A percentile compares a stretch with the other conserved stretches of the same genome.
These are phyloP conservation scores for Trichoderma sp. DNA, from an alignment of 2,329 filamentous ascomycete genomes.

Conservation along the genomic window DNA sequence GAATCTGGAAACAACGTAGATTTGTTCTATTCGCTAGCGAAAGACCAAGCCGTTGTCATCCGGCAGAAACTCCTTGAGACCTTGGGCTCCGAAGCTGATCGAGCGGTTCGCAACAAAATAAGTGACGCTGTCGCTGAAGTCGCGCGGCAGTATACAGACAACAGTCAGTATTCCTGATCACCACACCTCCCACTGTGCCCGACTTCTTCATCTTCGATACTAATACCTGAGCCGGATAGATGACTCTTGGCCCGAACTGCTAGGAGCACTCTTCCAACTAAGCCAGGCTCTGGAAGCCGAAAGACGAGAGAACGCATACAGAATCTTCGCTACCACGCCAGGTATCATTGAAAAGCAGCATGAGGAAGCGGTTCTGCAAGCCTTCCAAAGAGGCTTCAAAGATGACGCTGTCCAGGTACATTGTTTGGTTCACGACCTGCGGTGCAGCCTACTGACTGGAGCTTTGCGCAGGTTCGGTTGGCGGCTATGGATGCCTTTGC, in stretches of 20 bases:
- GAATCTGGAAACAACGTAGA: constrained; percentile 72
- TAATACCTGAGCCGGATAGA: constrained; percentile 50
- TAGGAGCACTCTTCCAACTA: constrained; percentile 82
- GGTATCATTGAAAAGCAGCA: constrained; percentile 96
- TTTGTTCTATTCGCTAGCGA: constrained; percentile 77
- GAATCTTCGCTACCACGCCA: constrained; percentile 93
- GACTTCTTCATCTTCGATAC: constrained; percentile 16
- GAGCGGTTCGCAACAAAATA: constrained; percentile 86
- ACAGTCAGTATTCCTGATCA: constrained; percentile 58
- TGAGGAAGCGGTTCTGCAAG: constrained; percentile 82
- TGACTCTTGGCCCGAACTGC: constrained; percentile 85
- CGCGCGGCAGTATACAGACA: constrained; percentile 91
- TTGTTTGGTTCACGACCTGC: constrained; percentile 11
- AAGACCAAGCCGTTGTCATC: constrained; percentile 75
- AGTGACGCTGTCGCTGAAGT: constrained; percentile 97
- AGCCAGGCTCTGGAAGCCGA: constrained; percentile 83
- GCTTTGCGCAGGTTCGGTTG: constrained; percentile 70
- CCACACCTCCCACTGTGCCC: not conserved
- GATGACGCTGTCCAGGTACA: constrained; percentile 79
- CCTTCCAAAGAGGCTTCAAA: constrained; percentile 90
- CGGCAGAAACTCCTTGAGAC: constrained; percentile 80
- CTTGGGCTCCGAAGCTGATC: constrained; percentile 70
- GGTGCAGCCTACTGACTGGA: not conserved
- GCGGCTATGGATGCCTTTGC: constrained; percentile 96
- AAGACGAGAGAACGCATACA: constrained; percentile 88